Evolutionary conservation across 2,329 filamentous ascomycete species (phyloP).

Genomic region (Didymella lethalis): DNA sequence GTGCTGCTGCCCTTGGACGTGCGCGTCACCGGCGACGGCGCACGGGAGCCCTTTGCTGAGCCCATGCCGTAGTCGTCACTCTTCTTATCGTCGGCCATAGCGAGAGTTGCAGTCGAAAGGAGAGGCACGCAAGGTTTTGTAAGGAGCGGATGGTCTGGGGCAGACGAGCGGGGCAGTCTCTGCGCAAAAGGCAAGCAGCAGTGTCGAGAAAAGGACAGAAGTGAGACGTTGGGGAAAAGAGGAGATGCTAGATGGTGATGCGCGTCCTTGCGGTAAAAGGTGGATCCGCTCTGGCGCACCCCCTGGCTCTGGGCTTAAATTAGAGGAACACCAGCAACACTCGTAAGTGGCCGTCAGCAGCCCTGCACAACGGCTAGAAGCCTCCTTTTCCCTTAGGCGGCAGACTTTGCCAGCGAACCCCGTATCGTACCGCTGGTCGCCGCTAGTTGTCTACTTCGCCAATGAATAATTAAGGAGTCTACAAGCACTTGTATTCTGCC

Average conservation of each 20-base stretch:
- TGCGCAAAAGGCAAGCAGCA: slow-evolving; percentile 9
- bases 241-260: slow-evolving; percentile 29
- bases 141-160: slow-evolving; percentile 28
- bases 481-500: not conserved
- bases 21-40: slow-evolving; percentile 59
- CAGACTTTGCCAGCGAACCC: slow-evolving; percentile 10
- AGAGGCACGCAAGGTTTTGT: slow-evolving; percentile 18
- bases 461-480: slow-evolving; percentile 1
- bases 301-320: slow-evolving; percentile 32
- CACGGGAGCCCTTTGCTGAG: slow-evolving; percentile 60
- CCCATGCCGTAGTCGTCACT: slow-evolving; percentile 72
- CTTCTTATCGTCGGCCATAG: slow-evolving; percentile 90
- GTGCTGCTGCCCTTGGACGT: slow-evolving; percentile 41
- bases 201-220: slow-evolving; percentile 31
- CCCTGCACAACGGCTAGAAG: slow-evolving; percentile 18
- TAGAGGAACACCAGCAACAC: slow-evolving; percentile 18
- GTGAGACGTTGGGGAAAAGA: slow-evolving; percentile 27
- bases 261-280: slow-evolving; percentile 26
- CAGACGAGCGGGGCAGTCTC: slow-evolving; percentile 27
- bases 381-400: slow-evolving; percentile 15
- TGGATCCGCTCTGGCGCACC: slow-evolving; percentile 35
- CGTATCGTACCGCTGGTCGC: not conserved
- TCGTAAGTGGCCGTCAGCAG: slow-evolving; percentile 21
- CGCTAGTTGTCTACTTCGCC: not conserved
- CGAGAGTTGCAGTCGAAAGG: slow-evolving; percentile 34